Conservation (phyloP, 176 grass and related monocot genomes). For the maize (Zea mays) region DNA sequence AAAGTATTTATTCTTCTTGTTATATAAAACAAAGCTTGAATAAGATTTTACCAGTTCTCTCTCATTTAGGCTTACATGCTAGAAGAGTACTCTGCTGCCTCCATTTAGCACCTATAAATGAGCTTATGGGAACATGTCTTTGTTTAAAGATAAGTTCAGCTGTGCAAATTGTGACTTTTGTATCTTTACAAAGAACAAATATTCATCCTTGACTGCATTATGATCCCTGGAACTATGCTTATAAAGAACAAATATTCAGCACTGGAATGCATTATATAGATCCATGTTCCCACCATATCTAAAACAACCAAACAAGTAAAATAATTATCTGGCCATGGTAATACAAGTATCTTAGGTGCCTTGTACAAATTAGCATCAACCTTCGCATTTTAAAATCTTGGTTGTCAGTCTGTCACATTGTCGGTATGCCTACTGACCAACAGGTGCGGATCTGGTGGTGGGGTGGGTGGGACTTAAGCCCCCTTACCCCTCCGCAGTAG, state of each 20-base stretch:
- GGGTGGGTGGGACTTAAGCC: too few relatives aligned
- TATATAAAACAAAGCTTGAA: not conserved
- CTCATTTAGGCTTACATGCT: not conserved
- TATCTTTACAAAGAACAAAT: not conserved
- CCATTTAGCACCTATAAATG: not conserved
- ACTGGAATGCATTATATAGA: not conserved
- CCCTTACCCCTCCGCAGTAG: too few relatives aligned
- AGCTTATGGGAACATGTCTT: not conserved
- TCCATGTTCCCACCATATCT: not conserved
- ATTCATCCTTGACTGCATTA: not conserved
- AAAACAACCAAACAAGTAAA: not conserved
- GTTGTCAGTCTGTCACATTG: not conserved
- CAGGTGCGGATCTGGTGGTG: too few relatives aligned
- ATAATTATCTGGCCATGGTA: not conserved
- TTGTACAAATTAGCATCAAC: not conserved
- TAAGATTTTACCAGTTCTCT: not conserved
- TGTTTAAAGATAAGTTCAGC: conserved; percentile 1
- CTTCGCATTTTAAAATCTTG: not conserved
- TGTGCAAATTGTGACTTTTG: not conserved
- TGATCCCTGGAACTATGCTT: not conserved
- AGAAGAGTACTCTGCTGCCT: not conserved
- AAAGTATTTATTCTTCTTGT: not conserved
- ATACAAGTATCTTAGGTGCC: not conserved
- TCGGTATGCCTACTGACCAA: not conserved
- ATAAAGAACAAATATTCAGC: not conserved